A percentile compares a stretch with the other conserved stretches of the same genome.
Conservation (phyloP, 176 grass and related monocot genomes). For the Hsuehochloa calcarea region DNA sequence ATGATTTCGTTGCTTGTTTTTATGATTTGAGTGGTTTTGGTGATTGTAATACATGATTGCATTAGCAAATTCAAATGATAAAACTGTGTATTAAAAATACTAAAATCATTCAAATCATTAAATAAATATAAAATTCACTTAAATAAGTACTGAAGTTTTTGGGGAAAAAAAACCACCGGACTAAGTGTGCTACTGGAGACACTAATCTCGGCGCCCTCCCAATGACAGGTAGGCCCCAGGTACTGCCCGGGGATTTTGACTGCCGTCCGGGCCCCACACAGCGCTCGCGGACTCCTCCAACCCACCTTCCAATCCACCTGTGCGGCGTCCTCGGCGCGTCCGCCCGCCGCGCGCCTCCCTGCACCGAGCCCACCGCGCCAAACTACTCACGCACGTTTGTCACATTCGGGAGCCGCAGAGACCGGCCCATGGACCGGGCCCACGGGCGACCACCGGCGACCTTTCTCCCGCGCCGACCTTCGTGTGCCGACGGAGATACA, state of each 20-base stretch:
- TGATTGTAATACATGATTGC: too few relatives aligned
- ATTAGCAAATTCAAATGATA: too few relatives aligned
- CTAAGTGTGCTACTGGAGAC: too few relatives aligned
- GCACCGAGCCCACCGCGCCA: constrained; percentile 17
- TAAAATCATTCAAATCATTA: too few relatives aligned
- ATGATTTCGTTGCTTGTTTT: too few relatives aligned
- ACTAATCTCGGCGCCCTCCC: too few relatives aligned
- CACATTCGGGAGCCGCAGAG: neutral
- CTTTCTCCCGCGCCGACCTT: constrained; percentile 39
- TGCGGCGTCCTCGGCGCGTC: constrained; percentile 31
- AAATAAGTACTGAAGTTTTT: too few relatives aligned
- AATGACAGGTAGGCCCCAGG: neutral
- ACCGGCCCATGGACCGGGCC: neutral
- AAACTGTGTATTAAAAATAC: too few relatives aligned
- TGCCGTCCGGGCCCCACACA: neutral
- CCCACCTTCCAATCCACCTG: constrained; percentile 41
- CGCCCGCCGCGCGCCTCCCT: constrained; percentile 11
- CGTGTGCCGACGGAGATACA: constrained; percentile 44
- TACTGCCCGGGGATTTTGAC: constrained; percentile 26
- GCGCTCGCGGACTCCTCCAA: constrained; percentile 36
- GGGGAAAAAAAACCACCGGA: too few relatives aligned
- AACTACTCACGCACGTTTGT: constrained; percentile 1
- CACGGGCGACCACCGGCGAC: constrained; percentile 35
- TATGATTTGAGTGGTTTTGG: too few relatives aligned
- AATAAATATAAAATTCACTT: too few relatives aligned